Conservation (phyloP, 2,329 filamentous ascomycete species). For the Tolypocladium paradoxum region DNA sequence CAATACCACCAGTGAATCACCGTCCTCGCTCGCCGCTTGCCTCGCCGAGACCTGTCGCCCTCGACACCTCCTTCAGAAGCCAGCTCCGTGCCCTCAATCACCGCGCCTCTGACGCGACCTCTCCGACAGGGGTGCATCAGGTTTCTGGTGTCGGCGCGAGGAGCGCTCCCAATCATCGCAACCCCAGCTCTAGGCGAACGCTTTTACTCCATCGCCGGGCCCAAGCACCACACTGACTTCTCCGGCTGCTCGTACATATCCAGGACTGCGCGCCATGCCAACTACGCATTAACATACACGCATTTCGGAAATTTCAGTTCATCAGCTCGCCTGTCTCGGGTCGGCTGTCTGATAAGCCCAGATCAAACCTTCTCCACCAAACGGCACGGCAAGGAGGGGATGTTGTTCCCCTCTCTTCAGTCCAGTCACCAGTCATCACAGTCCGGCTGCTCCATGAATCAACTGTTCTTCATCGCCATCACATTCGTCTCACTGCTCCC, state of each 20-base stretch:
- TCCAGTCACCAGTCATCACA: neutral
- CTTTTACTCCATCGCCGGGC: neutral
- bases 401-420: neutral
- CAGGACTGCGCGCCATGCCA: neutral
- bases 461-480: slow-evolving; percentile 10
- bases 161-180: neutral
- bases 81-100: neutral
- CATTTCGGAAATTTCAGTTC: too few species aligned
- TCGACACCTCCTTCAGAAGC: too few species aligned
- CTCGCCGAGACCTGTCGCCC: neutral
- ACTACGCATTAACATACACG: neutral
- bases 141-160: neutral
- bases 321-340: neutral
- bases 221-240: neutral
- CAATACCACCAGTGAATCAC: neutral
- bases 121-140: neutral
- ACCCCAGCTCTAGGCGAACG: neutral
- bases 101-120: neutral
- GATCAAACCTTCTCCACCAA: neutral
- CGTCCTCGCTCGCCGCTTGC: neutral
- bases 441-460: slow-evolving; percentile 9
- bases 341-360: neutral
- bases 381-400: neutral
- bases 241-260: neutral
- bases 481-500: slow-evolving; percentile 11